A percentile compares a stretch with the other conserved stretches of the same genome.
phyloP scores from a whole-genome alignment of 345 rosid species.

The Clarkia xantiana region DNA sequence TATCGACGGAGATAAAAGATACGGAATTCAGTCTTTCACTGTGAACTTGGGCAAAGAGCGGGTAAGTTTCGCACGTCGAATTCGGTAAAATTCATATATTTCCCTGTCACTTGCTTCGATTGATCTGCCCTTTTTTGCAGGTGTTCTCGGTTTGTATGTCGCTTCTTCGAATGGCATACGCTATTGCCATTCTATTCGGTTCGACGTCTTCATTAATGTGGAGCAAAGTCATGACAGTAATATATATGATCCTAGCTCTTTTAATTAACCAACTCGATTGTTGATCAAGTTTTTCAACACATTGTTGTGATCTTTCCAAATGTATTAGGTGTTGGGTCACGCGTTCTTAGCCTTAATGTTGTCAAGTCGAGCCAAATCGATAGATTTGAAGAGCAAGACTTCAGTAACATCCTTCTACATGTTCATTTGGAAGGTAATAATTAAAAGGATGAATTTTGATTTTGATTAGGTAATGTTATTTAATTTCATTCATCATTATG shows the following conservation, averaged over 20 bases:
- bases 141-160: conserved; percentile 80
- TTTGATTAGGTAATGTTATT: no score
- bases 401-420: conserved; percentile 83
- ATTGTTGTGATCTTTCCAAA: no score
- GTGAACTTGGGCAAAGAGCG: conserved; percentile 67
- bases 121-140: conserved; percentile 19
- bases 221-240: conserved; percentile 81
- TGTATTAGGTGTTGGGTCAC: conserved; percentile 59
- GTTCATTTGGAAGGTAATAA: conserved; percentile 93
- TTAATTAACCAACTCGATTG: no score
- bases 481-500: no score
- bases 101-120: no score
- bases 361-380: conserved; percentile 63
- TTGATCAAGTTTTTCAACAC: no score
- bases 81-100: no score
- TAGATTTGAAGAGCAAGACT: conserved; percentile 59
- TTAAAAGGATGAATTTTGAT: not conserved
- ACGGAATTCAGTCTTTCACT: conserved; percentile 70
- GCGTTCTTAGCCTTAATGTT: conserved; percentile 36
- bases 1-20: conserved; percentile 84
- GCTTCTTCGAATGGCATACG: conserved; percentile 71
- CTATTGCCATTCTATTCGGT: conserved; percentile 62
- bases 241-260: conserved; percentile 10
- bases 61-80: conserved; percentile 20
- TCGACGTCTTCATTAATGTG: conserved; percentile 52